These are phyloP conservation scores for Colletotrichum sansevieriae DNA, from an alignment of 2,329 filamentous ascomycete species.

Conservation along the genomic window DNA sequence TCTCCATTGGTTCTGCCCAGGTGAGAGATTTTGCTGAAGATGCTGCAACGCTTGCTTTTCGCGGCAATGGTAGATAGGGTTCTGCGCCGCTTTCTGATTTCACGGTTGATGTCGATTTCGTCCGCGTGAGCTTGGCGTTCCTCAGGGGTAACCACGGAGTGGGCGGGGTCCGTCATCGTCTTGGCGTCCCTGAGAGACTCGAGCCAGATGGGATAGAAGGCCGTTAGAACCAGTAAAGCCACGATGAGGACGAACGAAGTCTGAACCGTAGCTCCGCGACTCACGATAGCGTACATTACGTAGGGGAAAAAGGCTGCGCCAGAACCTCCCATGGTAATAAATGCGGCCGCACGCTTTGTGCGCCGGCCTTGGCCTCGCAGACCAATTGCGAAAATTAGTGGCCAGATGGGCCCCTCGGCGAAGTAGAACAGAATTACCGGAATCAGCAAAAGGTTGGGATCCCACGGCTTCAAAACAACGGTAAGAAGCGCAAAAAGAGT, in stretches of 20 bases:
- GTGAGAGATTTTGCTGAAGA: slow-evolving; percentile 37
- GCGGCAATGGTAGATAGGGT: slow-evolving; percentile 29
- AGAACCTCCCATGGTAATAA: slow-evolving; percentile 81
- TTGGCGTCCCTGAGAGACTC: slow-evolving; percentile 61
- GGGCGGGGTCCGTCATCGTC: slow-evolving; percentile 56
- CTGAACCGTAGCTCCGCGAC: slow-evolving; percentile 70
- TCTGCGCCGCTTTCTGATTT: slow-evolving; percentile 27
- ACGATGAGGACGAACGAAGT: slow-evolving; percentile 75
- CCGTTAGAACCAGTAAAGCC: slow-evolving; percentile 60
- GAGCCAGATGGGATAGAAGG: slow-evolving; percentile 65
- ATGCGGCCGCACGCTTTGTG: slow-evolving; percentile 83
- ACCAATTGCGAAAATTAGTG: slow-evolving; percentile 83
- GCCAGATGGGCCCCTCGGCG: slow-evolving; percentile 86
- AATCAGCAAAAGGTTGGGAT: slow-evolving; percentile 65
- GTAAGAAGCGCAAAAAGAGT: slow-evolving; percentile 67
- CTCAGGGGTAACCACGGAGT: slow-evolving; percentile 35
- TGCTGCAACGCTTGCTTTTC: slow-evolving; percentile 31
- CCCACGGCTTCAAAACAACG: slow-evolving; percentile 58
- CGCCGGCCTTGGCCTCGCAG: slow-evolving; percentile 84
- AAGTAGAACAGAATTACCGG: slow-evolving; percentile 81
- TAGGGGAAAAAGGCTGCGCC: slow-evolving; percentile 83
- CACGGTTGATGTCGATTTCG: slow-evolving; percentile 34
- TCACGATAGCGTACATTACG: slow-evolving; percentile 76
- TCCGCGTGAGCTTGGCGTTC: slow-evolving; percentile 32
- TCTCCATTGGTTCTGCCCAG: slow-evolving; percentile 35